Conservation (phyloP, 257 asterid species). For the Thymus mandschuricus region DNA sequence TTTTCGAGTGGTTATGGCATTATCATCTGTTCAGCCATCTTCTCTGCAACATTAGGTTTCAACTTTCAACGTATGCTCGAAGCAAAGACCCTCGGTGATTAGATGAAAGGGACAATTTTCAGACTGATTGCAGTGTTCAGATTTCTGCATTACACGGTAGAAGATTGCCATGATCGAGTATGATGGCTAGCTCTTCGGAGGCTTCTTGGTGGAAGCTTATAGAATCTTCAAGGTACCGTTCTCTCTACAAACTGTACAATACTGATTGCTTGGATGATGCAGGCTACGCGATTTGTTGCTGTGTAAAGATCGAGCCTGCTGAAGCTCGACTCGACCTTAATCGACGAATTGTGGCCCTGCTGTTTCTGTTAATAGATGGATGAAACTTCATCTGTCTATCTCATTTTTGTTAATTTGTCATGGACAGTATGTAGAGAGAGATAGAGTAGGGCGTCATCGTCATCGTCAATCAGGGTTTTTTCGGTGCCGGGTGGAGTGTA, state of each 20-base stretch:
- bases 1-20: background rate
- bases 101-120: background rate
- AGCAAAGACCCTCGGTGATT: background rate
- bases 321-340: background rate
- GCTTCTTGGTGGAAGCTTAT: too few relatives aligned
- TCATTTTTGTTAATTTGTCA: too few relatives aligned
- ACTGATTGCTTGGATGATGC: background rate
- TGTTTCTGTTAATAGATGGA: background rate
- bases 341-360: background rate
- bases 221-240: background rate
- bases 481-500: too few relatives aligned
- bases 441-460: too few relatives aligned
- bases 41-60: background rate
- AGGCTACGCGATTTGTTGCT: too few relatives aligned
- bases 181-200: conserved; percentile 2
- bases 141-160: background rate
- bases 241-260: background rate
- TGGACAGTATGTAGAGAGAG: too few relatives aligned
- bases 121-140: background rate
- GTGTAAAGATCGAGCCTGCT: too few relatives aligned
- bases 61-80: background rate
- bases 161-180: background rate
- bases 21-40: background rate
- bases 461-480: too few relatives aligned
- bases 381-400: too few relatives aligned